Percentiles rank a stretch among this genome's conserved stretches.
Conservation (phyloP, 805 yeast genomes). For the fission yeast (Schizosaccharomyces pombe) region DNA sequence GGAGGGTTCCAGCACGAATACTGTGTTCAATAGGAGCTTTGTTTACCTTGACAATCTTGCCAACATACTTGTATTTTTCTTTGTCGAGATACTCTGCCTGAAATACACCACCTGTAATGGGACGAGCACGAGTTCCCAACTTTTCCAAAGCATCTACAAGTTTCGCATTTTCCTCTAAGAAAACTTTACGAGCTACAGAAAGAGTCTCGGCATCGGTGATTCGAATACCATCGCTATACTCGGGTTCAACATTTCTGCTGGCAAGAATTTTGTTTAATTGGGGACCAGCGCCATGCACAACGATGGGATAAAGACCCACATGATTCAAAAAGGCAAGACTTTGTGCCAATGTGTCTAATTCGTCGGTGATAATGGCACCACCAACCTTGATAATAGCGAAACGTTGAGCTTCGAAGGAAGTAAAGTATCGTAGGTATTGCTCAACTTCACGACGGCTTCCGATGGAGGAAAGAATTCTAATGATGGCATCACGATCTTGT, state of each 20-base stretch:
- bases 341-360: slow-evolving; percentile 76
- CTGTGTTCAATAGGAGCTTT: slow-evolving; percentile 82
- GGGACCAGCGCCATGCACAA: slow-evolving; percentile 96
- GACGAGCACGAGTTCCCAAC: slow-evolving; percentile 94
- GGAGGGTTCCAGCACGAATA: slow-evolving; percentile 86
- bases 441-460: slow-evolving; percentile 96
- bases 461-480: slow-evolving; percentile 80
- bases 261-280: slow-evolving; percentile 88
- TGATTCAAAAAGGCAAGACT: slow-evolving; percentile 90
- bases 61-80: slow-evolving; percentile 79
- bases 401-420: slow-evolving; percentile 80
- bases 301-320: slow-evolving; percentile 90
- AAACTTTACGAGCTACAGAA: slow-evolving; percentile 88
- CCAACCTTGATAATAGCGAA: slow-evolving; percentile 98
- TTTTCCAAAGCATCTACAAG: slow-evolving; percentile 87
- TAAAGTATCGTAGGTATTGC: slow-evolving; percentile 86
- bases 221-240: slow-evolving; percentile 86
- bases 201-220: slow-evolving; percentile 85
- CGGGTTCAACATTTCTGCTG: slow-evolving; percentile 85
- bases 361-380: slow-evolving; percentile 87
- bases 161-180: slow-evolving; percentile 82
- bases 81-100: slow-evolving; percentile 77
- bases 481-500: slow-evolving; percentile 22
- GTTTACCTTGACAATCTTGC: slow-evolving; percentile 65
- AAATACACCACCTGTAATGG: slow-evolving; percentile 94